Evolutionary conservation across 2,329 filamentous ascomycete genomes (phyloP).

Genomic region (Fonsecaea pugnacius): DNA sequence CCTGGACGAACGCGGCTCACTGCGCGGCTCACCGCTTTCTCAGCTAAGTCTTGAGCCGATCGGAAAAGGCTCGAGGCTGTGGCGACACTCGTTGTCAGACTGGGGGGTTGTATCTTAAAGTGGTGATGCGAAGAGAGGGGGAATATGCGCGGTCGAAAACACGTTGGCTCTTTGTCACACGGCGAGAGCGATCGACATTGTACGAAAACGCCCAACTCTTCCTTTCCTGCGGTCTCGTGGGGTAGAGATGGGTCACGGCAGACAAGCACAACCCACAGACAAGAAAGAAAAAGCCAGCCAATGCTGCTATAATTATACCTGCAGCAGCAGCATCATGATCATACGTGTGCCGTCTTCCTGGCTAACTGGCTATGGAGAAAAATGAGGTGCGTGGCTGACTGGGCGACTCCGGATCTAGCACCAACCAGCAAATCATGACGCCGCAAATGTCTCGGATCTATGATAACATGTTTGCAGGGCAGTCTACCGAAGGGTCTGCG

Average conservation of each 20-base stretch:
- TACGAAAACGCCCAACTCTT: not conserved
- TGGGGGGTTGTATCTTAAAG: not conserved
- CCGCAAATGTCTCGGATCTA: conserved; percentile 28
- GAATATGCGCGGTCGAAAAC: not conserved
- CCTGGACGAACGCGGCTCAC: not conserved
- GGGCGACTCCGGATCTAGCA: conserved; percentile 27
- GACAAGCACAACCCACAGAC: not conserved
- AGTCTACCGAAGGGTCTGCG: conserved; percentile 1
- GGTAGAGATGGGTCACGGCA: not conserved
- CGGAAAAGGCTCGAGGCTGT: not conserved
- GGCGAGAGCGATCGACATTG: not conserved
- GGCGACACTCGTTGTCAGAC: not conserved
- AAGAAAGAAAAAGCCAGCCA: not conserved
- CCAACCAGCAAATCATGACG: conserved; percentile 27
- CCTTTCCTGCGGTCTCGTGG: not conserved
- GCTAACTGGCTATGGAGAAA: not conserved
- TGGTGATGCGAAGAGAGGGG: not conserved
- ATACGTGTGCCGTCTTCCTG: not conserved
- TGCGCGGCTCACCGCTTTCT: not conserved
- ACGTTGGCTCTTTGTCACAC: not conserved
- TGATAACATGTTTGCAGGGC: conserved; percentile 11
- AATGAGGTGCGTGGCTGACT: conserved; percentile 19
- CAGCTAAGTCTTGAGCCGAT: not conserved
- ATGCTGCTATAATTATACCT: conserved; percentile 5
- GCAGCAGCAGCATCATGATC: not conserved